Conservation (phyloP, 495 filamentous ascomycete genomes). For the Pseudoneurospora amorphoporcata region DNA sequence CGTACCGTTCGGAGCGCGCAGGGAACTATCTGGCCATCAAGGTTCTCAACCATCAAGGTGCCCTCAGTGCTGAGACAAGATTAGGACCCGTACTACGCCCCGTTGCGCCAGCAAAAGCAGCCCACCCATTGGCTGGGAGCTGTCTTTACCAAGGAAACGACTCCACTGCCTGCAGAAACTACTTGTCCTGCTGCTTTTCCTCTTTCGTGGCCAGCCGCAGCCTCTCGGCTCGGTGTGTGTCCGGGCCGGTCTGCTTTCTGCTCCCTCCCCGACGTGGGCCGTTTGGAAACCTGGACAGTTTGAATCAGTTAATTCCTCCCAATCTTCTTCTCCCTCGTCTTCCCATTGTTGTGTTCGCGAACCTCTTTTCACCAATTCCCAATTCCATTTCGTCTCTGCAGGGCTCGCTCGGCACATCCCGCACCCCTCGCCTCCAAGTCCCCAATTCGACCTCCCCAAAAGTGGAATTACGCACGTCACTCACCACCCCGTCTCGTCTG, state of each 20-base stretch:
- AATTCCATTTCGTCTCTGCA: not conserved
- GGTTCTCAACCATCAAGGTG: not conserved
- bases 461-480: not conserved
- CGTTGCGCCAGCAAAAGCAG: not conserved
- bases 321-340: not conserved
- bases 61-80: not conserved
- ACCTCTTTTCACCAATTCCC: not conserved
- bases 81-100: not conserved
- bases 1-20: not conserved
- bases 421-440: not conserved
- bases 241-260: not conserved
- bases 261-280: not conserved
- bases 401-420: not conserved
- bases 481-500: not conserved
- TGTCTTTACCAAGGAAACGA: not conserved
- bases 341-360: not conserved
- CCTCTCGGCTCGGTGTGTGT: not conserved
- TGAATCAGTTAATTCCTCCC: not conserved
- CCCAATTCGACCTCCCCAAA: not conserved
- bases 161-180: not conserved
- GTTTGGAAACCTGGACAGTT: not conserved
- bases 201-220: not conserved
- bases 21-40: not conserved
- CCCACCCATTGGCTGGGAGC: not conserved
- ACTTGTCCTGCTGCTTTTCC: conserved; percentile 1